A percentile compares a stretch with the other conserved stretches of the same genome.
Conservation (phyloP, 2,329 filamentous ascomycete genomes). For the Helminthosporium solani region DNA sequence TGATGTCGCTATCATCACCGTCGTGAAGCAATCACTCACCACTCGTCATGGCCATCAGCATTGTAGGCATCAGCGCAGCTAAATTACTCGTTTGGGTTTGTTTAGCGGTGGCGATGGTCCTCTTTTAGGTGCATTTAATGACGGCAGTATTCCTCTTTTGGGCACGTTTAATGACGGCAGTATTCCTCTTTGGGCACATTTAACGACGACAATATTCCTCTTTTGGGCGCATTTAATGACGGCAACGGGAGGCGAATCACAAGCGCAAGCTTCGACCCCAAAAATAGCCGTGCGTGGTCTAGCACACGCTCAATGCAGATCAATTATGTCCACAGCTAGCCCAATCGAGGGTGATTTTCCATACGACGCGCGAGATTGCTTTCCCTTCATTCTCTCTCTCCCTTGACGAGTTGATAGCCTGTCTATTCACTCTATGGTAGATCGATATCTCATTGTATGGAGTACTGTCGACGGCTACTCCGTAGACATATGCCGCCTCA, state of each 20-base stretch:
- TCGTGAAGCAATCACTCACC: too few species aligned
- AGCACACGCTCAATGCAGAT: too few species aligned
- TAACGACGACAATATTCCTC: slow-evolving; percentile 9
- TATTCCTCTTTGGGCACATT: too few species aligned
- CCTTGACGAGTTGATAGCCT: too few species aligned
- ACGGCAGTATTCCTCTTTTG: slow-evolving; percentile 6
- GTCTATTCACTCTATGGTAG: too few species aligned
- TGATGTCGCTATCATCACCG: neutral
- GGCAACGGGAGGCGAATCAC: slow-evolving; percentile 13
- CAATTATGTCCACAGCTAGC: too few species aligned
- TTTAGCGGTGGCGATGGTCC: slow-evolving; percentile 9
- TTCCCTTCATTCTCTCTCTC: too few species aligned
- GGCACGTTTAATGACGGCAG: slow-evolving; percentile 14
- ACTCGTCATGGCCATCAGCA: neutral
- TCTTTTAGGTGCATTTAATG: slow-evolving; percentile 12
- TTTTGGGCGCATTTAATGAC: slow-evolving; percentile 13
- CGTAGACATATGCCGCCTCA: too few species aligned
- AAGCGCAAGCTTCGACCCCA: neutral
- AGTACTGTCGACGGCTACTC: too few species aligned
- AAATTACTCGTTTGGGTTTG: slow-evolving; percentile 1
- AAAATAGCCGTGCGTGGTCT: neutral
- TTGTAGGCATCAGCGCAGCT: neutral
- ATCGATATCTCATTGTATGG: too few species aligned
- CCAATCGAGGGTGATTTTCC: too few species aligned
- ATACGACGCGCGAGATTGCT: too few species aligned